Evolutionary conservation across 345 rosid genomes (phyloP), one percentile per base, ranked within the genome.

Genomic region (Linum usitatissimum): DNA sequence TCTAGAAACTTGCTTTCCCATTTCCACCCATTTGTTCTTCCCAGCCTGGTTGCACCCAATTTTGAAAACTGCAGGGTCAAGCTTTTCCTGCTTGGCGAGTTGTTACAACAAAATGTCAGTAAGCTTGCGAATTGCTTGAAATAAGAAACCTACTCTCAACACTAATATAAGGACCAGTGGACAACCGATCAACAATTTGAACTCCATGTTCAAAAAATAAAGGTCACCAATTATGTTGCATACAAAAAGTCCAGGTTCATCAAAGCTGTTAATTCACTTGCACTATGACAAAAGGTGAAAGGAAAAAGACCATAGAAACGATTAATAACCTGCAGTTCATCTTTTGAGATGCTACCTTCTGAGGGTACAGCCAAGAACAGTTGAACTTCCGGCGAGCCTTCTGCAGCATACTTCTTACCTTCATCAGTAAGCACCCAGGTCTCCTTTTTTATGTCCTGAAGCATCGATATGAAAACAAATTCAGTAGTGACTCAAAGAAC

Each of bases 351-450:
- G 78, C 77, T 80, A 5, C 96, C 96, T 74, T 81, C 82, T 0
- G 65, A 63, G 4, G 97, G 86, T 62, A 84, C 68, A 19, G 96
- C 95, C 78, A 77, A 72, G 73, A 90, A 90, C 40, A 93, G 78
- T 34, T 84, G 95, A 17, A 81, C 79, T 68, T 92, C 99, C 2
- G 99, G 97, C 0, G 99, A 84, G 20, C 97, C 97, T 64, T 76
- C 78, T 0, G 68, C 82, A 2, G 88, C 85, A 70, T 92, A 92
- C 36, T 70, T 83, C 53, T 77, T 77, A 5, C 97, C 98, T 68
- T 92, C 98, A 23, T 78, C 90, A 0, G 99, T 89, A 60, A 92
- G 86, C 6, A 85, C 81, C 92, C 88, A 83, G 21, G 72, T 66
- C 66, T 87, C 95, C 64, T 74, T 78, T 80, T 83, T 93, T 9